These are phyloP conservation scores for Bauhinia variegata DNA, from an alignment of 306 rosid species.

Conservation along the genomic window DNA sequence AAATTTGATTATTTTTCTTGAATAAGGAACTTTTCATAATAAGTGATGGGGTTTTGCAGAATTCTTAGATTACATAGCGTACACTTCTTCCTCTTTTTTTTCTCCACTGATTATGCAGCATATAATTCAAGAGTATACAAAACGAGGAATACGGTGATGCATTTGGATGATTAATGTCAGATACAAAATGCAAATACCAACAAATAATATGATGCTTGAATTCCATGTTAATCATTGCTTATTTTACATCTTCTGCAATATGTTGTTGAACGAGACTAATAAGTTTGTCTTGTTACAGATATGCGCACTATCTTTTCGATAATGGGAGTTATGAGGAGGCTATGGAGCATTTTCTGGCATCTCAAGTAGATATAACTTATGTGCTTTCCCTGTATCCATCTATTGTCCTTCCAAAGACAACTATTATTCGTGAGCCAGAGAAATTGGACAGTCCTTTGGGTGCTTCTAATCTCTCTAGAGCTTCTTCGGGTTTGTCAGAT, in stretches of 20 bases:
- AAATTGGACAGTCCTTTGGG: slow-evolving; percentile 73
- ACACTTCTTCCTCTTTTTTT: not conserved
- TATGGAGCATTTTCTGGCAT: slow-evolving; percentile 91
- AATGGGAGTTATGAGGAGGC: slow-evolving; percentile 96
- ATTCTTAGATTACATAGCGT: slow-evolving; percentile 13
- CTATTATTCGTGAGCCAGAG: slow-evolving; percentile 67
- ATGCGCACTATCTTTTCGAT: slow-evolving; percentile 93
- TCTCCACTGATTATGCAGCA: no score
- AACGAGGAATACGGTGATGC: slow-evolving; percentile 2
- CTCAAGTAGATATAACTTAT: slow-evolving; percentile 87
- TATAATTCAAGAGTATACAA: no score
- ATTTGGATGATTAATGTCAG: not conserved
- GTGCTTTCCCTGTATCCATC: slow-evolving; percentile 90
- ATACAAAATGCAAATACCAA: not conserved
- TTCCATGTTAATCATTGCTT: slow-evolving; percentile 26
- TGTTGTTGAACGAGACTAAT: slow-evolving; percentile 23
- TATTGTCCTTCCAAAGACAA: slow-evolving; percentile 80
- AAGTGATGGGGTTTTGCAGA: not conserved
- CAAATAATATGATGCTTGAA: not conserved
- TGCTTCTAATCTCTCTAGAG: slow-evolving; percentile 69
- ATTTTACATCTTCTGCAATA: slow-evolving; percentile 2
- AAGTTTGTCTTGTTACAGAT: slow-evolving; percentile 55
- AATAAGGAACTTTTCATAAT: not conserved
- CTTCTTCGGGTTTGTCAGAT: slow-evolving; percentile 82
- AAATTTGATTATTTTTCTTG: no score